Percentiles rank a stretch among this genome's conserved stretches.
These are phyloP conservation scores for Microbotryum intermedium DNA, from an alignment of 1,284 basidiomycete genomes.

Conservation along the genomic window DNA sequence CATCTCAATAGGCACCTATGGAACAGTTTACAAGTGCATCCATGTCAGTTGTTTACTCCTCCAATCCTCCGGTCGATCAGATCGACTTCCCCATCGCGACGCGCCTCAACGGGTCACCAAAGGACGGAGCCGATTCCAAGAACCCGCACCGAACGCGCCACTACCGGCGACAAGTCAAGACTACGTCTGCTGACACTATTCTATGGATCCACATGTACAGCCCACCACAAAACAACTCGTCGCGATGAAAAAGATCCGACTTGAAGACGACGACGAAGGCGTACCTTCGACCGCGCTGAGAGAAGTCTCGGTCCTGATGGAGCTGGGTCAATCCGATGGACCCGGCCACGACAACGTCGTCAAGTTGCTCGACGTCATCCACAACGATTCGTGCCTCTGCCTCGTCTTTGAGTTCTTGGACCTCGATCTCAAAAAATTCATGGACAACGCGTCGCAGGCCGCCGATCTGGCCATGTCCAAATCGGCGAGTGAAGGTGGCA, in stretches of 20 bases:
- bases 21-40: slow-evolving; percentile 71
- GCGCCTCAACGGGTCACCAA: slow-evolving; percentile 26
- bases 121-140: slow-evolving; percentile 61
- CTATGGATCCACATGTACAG: slow-evolving; percentile 8
- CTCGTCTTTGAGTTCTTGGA: slow-evolving; percentile 95
- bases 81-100: slow-evolving; percentile 1
- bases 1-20: slow-evolving; percentile 74
- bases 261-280: slow-evolving; percentile 94
- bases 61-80: background rate
- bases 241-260: slow-evolving; percentile 93
- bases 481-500: slow-evolving; percentile 38
- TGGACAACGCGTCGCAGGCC: slow-evolving; percentile 52
- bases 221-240: slow-evolving; percentile 61
- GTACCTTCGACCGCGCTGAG: slow-evolving; percentile 95
- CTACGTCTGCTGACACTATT: background rate
- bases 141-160: background rate
- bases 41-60: slow-evolving; percentile 2
- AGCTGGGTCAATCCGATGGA: slow-evolving; percentile 47
- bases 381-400: slow-evolving; percentile 92
- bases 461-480: slow-evolving; percentile 14
- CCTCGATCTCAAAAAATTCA: slow-evolving; percentile 90
- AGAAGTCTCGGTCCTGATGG: slow-evolving; percentile 94
- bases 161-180: background rate
- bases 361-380: slow-evolving; percentile 91
- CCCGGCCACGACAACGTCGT: slow-evolving; percentile 86